Evolutionary conservation across 139 green algal species (phyloP), one percentile per base, ranked within the genome.

Genomic region (Astrephomene gubernaculifera): DNA sequence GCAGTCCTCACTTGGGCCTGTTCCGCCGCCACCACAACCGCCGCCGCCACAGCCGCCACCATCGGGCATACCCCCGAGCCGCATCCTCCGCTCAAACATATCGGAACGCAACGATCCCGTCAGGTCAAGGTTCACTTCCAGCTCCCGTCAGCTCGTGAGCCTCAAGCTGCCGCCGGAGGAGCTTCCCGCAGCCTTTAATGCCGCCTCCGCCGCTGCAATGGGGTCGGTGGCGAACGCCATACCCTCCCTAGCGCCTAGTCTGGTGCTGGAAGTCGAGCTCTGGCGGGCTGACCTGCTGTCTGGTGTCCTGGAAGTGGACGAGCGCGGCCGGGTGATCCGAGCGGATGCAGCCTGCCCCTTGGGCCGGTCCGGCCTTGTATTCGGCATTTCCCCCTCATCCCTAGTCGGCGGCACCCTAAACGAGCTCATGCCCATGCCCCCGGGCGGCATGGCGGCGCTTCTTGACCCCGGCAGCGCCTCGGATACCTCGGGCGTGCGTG

Each of bases 251-350:
- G 44, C 71, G 44, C 43, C 8, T 31, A 45, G 71, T 45, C 44
- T 79, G 44, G 49, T 49, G 7, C 2, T 81, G 3, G 72, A 81
- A 35, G 72, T 81, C 52, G 72, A 81, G 72, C 72, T 81, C 52
- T 81, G 72, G 72, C 49, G 72, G 4, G 72, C 72, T 0, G 72
- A 81, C 52, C 49, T 68, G 72, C 72, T 81, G 52, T 35, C 72
- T 7, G 71, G 71, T 41, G 45, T 79, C 4, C 45, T 79, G 3
- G 71, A 79, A 45, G 71, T 79, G 71, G 71, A 79, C 71, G 71
- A 79, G 31, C 38, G 38, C 10, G 71, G 71, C 45, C n/a, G 31
- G 44, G 45, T 79, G 45, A 3, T 65, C 25, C 45, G 71, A 1
- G 33, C 33, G 2, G 71, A 79, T 33, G 12, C 44, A 1, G 27